These are phyloP conservation scores for Syzygium aqueum DNA, from an alignment of 345 rosid species.

Conservation along the genomic window DNA sequence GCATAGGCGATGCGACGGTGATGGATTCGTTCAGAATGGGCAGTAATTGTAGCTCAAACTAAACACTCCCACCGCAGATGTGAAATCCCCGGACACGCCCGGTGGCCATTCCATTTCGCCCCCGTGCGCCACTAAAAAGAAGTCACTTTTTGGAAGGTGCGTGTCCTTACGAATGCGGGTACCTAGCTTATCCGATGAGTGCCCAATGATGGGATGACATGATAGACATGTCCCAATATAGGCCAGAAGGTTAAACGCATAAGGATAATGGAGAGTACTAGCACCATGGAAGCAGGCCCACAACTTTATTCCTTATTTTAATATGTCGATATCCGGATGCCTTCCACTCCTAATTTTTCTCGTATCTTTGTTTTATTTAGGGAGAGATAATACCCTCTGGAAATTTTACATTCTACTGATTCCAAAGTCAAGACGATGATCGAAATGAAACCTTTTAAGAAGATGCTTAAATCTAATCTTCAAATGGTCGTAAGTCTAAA, in stretches of 20 bases:
- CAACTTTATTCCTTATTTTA: too few species aligned
- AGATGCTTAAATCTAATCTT: neutral
- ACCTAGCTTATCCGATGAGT: too few species aligned
- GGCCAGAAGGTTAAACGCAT: neutral
- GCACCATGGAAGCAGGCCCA: neutral
- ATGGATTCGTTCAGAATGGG: neutral
- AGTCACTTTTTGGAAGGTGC: neutral
- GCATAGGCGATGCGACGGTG: neutral
- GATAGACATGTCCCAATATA: neutral
- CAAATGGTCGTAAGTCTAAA: neutral
- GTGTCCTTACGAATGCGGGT: neutral
- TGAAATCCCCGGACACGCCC: neutral
- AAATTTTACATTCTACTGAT: too few species aligned
- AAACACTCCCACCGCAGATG: neutral
- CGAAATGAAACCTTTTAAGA: too few species aligned
- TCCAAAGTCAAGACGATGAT: too few species aligned
- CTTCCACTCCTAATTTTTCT: too few species aligned
- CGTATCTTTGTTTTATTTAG: too few species aligned
- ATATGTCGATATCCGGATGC: rapidly evolving
- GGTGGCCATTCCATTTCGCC: neutral
- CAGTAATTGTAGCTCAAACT: neutral
- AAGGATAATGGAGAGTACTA: neutral
- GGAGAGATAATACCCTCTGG: too few species aligned
- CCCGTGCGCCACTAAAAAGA: neutral
- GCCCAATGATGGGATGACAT: neutral